Evolutionary conservation across 176 grass and related monocot genomes (phyloP), one percentile per base, ranked within the genome.

Genomic region (Oryza glaberrima): DNA sequence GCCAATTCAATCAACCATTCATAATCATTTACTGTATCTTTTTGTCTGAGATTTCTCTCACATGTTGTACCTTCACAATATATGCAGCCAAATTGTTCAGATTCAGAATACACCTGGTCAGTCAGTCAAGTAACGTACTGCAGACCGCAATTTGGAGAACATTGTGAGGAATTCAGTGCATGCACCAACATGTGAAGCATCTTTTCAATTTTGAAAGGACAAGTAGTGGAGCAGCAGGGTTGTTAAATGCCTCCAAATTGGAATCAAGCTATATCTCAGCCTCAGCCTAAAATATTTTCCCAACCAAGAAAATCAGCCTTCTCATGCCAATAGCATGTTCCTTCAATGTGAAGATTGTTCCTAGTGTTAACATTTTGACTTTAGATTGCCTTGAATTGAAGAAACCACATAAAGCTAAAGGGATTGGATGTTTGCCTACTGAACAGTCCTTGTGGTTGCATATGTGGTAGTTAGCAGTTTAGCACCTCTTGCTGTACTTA

Each of bases 311-410:
- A 43, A 84, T 28, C 40, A 65, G 15, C 23, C 5, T 45, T 79
- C 85, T 61, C 77, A 58, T 78, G 54, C 54, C 48, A 45, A 78
- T 82, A 79, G 43, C 32, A 71, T 78, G 78, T 86, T 72, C 38
- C 84, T 69, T 85, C 16, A 35, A 32, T 61, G 19, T 81, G 25
- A 91, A 85, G 76, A 48, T 79, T 83, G 14, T 81, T 88, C 85
- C 84, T 82, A 51, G 54, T 88, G 72, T 68, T 81, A 72, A 5
- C 67, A 75, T 81, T 88, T 92, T 88, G 83, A 82, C 88, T 88
- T 88, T 81, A 74, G 4, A 69, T 66, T 90, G 45, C 72, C 88
- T 93, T 96, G 38, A 83, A 82, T 72, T 78, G 72, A 96, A 81
- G 91, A 80, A 92, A 93, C 82, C 58, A 45, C 72, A 70, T 81